These are phyloP conservation scores for Leccinum longicurvipes DNA, from an alignment of 768 basidiomycete genomes.

Conservation along the genomic window DNA sequence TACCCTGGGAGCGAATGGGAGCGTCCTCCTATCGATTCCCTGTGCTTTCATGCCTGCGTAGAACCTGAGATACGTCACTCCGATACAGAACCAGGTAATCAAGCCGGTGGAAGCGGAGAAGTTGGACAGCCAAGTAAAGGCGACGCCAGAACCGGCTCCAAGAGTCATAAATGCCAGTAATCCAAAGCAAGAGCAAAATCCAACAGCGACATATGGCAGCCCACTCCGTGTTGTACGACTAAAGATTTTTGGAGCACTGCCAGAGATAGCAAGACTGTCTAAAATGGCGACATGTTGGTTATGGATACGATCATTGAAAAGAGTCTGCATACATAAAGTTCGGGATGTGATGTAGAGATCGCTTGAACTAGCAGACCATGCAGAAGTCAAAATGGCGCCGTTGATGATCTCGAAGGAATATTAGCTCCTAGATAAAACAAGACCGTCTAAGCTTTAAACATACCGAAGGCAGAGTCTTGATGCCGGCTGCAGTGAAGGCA, in stretches of 20 bases:
- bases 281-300: constrained; percentile 14
- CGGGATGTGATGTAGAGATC: constrained; percentile 39
- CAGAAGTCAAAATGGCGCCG: constrained; percentile 41
- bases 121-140: constrained; percentile 42
- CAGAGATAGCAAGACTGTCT: constrained; percentile 51
- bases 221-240: constrained; percentile 36
- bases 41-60: constrained; percentile 45
- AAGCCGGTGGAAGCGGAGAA: constrained; percentile 39
- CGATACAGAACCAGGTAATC: constrained; percentile 45
- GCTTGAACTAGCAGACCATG: constrained; percentile 42
- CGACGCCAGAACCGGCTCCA: constrained; percentile 31
- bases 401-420: constrained; percentile 29
- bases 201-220: constrained; percentile 43
- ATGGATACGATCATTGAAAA: not conserved
- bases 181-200: constrained; percentile 29
- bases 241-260: constrained; percentile 55
- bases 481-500: constrained; percentile 51
- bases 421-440: not conserved
- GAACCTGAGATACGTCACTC: constrained; percentile 46
- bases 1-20: constrained; percentile 44
- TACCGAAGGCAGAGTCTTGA: constrained; percentile 53
- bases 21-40: constrained; percentile 42
- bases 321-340: constrained; percentile 30
- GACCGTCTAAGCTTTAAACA: not conserved
- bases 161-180: constrained; percentile 41